Base-by-base conservation (phyloP, 495 filamentous ascomycete species). In the Clohesyomyces aquaticus region DNA sequence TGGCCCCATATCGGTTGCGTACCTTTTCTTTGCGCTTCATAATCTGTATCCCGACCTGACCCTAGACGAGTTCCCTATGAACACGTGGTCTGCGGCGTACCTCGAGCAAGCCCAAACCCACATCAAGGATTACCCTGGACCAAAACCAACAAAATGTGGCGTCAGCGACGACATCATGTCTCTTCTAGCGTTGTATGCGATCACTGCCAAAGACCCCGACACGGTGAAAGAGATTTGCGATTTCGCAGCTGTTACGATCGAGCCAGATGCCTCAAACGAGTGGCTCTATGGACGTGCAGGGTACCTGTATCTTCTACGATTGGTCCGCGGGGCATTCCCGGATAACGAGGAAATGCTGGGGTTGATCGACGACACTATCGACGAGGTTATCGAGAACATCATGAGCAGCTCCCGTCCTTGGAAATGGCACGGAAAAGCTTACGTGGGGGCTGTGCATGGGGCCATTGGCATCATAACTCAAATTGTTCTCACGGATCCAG, bases 391-490 rank as follows among this genome's bases (percentile, higher is more conserved):
- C 43, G 73, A 78, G n/a, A 72, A 71, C 19, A 76, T 78, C 18
- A 69, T 78, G 59, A 72, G 70, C 1, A 63, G 70, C 25, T 55
- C 78, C 66, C 46, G 81, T 63, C 59, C 82, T 61, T 87, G 86
- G 86, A 77, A 68, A 49, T 87, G 81, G 83, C 80, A 82, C 51
- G 79, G 77, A n/a, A 82, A 79, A 29, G 73, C 78, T 0, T 87
- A 85, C 67, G 64, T 86, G 3, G 87, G 87, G 35, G 83, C 86
- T 3, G 82, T 78, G 1, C 85, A 88, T 63, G 87, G 87, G 8
- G 74, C 78, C 3, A 78, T 87, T 38, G 83, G 86, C 0, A 87
- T 87, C 71, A 72, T 88, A 53, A 82, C 80, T 4, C 86, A 88
- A 67, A 69, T 87, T n/a, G 77, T 86, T 0, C 75, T 88, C 4